These are phyloP conservation scores for Staphylotrichum tortipilum DNA, from an alignment of 495 filamentous ascomycete genomes.

Conservation along the genomic window DNA sequence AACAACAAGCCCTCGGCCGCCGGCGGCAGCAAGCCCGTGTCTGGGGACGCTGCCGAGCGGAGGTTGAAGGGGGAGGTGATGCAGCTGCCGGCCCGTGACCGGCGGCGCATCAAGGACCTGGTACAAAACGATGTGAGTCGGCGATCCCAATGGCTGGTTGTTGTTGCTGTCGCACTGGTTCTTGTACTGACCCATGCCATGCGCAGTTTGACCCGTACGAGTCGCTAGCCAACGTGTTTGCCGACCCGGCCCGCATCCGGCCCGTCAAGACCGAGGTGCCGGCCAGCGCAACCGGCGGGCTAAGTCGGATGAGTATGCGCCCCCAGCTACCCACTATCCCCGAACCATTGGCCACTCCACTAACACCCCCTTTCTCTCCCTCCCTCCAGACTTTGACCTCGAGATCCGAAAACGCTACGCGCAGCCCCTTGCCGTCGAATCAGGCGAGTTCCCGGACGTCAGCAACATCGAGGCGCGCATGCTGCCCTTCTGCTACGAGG, in stretches of 20 bases:
- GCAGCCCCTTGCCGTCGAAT: conserved; percentile 77
- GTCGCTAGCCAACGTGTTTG: conserved; percentile 51
- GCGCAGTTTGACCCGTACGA: conserved; percentile 61
- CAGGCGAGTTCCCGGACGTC: conserved; percentile 83
- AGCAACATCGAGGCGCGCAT: conserved; percentile 74
- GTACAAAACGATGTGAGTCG: conserved; percentile 43
- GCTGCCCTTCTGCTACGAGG: conserved; percentile 90
- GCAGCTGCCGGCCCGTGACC: conserved; percentile 77
- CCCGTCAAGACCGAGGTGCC: conserved; percentile 62
- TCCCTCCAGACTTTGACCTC: conserved; percentile 64
- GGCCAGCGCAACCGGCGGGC: conserved; percentile 65
- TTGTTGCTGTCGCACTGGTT: too few relatives aligned
- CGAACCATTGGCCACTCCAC: too few relatives aligned
- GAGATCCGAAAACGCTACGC: conserved; percentile 90
- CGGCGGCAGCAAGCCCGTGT: conserved; percentile 64
- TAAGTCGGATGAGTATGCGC: conserved; percentile 78
- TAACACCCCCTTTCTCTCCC: not conserved
- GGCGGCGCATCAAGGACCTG: conserved; percentile 78
- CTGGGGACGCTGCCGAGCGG: conserved; percentile 84
- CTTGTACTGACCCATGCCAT: conserved; percentile 10
- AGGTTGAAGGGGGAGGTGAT: conserved; percentile 89
- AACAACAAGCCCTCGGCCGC: conserved; percentile 86
- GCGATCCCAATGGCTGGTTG: not conserved
- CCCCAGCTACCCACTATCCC: too few relatives aligned
- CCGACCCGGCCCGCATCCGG: conserved; percentile 61